Base-by-base conservation (phyloP, 2,329 filamentous ascomycete species). In the Lojkania enalia region DNA sequence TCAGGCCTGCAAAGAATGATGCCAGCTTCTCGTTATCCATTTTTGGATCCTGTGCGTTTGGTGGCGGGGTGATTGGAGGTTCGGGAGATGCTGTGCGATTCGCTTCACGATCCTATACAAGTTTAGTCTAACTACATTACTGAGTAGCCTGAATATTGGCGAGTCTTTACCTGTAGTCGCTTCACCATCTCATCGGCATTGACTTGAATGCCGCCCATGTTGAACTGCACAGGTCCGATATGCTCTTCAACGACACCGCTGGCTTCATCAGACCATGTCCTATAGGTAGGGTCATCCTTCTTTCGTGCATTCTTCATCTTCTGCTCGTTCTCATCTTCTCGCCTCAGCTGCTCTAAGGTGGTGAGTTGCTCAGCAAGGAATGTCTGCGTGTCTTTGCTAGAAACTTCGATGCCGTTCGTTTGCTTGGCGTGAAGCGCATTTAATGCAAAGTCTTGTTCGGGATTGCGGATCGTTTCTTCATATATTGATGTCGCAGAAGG, bases 171-270 rank as follows among this genome's bases (percentile, higher is more conserved):
- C 82, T 90, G 91, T 49, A 95, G 77, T 58, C 87, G 83, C 69
- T 90, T 87, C 46, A 96, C 74, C 87, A 95, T 94, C 61, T 96
- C 90, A 63, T 96, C 91, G 6, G 90, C 90, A 71, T 96, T 90
- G 20, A 96, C 88, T 66, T 96, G 90, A 52, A 99, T 96, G 41
- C 94, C 94, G 31, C 94, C 94, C 80, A 99, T 94, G 67, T 99
- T 99, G 74, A 97, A 96, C 64, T 96, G 90, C 53, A 96, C 90
- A 0, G 91, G 90, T 0, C 91, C 91, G 61, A 96, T 95, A 60
- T 95, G 90, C 47, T 71, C 67, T 42, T 72, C 69, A 3, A 72
- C 68, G 9, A 72, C 64, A n/a, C 67, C 65, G 30, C 66, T 67
- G 6, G 49, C 54, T 16, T 66, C 64, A 0, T 67, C 64, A 7